A percentile compares a stretch with the other conserved stretches of the same genome.
These are phyloP conservation scores for Beverwykella pulmonaria DNA, from an alignment of 495 filamentous ascomycete species.

Conservation along the genomic window DNA sequence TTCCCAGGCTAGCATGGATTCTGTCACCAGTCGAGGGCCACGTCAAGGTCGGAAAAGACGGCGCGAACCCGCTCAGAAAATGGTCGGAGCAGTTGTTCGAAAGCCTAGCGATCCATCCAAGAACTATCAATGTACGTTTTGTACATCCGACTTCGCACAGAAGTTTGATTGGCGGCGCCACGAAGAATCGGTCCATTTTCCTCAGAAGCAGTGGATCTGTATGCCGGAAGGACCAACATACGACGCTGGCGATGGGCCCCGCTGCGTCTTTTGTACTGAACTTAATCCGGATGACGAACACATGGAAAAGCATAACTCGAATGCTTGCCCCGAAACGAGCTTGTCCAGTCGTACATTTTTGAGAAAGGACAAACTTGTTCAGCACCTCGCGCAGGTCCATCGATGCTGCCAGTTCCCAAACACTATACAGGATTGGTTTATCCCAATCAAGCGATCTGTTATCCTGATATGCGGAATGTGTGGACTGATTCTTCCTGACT, in stretches of 20 bases:
- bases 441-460: slow-evolving; percentile 18
- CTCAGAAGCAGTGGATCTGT: slow-evolving; percentile 36
- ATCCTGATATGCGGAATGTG: slow-evolving; percentile 21
- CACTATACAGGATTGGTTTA: slow-evolving; percentile 12
- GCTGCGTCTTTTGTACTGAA: slow-evolving; percentile 21
- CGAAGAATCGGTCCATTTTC: slow-evolving; percentile 39
- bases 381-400: slow-evolving; percentile 32
- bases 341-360: slow-evolving; percentile 15
- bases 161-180: slow-evolving; percentile 37
- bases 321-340: slow-evolving; percentile 4
- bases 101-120: slow-evolving; percentile 16
- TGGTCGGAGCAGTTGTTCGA: not conserved
- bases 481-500: slow-evolving; percentile 7
- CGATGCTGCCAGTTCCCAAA: not conserved
- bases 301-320: slow-evolving; percentile 16
- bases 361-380: slow-evolving; percentile 34
- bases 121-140: slow-evolving; percentile 36
- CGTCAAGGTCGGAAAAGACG: slow-evolving; percentile 30
- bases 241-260: not conserved
- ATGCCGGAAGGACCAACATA: slow-evolving; percentile 20
- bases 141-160: slow-evolving; percentile 26
- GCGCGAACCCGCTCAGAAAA: slow-evolving; percentile 11
- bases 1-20: slow-evolving; percentile 31
- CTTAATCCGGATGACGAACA: slow-evolving; percentile 8
- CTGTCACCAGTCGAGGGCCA: slow-evolving; percentile 23